Conservation (phyloP, 345 rosid genomes). For the Eutrema japonicum region DNA sequence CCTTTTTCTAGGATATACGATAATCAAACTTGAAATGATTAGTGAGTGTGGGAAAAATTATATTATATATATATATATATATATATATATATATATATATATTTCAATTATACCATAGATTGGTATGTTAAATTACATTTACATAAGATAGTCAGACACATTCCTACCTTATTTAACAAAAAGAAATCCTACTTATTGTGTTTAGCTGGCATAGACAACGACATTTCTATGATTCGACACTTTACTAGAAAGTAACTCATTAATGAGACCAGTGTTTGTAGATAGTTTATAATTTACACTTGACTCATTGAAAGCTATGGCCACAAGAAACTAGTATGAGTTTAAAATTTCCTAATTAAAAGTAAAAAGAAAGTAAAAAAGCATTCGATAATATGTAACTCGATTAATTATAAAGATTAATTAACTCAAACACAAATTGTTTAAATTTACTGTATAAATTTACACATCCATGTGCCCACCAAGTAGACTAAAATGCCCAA, state of each 20-base stretch:
- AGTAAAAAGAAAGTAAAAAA: background rate
- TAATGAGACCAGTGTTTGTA: background rate
- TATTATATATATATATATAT: slow-evolving; percentile 7
- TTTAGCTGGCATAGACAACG: slow-evolving; percentile 28
- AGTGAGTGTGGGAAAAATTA: slow-evolving; percentile 25
- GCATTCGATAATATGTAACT: background rate
- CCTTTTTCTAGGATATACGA: slow-evolving; percentile 20
- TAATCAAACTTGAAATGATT: slow-evolving; percentile 37
- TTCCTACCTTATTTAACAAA: background rate
- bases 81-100: background rate
- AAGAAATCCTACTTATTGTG: slow-evolving; percentile 16
- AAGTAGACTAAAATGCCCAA: background rate
- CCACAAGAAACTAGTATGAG: background rate
- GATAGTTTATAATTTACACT: slow-evolving; percentile 7
- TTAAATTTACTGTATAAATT: background rate
- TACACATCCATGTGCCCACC: background rate
- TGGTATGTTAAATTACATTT: slow-evolving; percentile 15
- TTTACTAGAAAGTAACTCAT: slow-evolving; percentile 31
- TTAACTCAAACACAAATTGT: background rate
- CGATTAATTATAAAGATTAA: background rate
- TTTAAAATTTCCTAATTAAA: background rate
- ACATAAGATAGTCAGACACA: slow-evolving; percentile 6
- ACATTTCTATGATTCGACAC: slow-evolving; percentile 34
- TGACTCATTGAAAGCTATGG: background rate
- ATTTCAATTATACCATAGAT: background rate